Base-by-base conservation (phyloP, 441 rosid species). In the Lepidium campestre region DNA sequence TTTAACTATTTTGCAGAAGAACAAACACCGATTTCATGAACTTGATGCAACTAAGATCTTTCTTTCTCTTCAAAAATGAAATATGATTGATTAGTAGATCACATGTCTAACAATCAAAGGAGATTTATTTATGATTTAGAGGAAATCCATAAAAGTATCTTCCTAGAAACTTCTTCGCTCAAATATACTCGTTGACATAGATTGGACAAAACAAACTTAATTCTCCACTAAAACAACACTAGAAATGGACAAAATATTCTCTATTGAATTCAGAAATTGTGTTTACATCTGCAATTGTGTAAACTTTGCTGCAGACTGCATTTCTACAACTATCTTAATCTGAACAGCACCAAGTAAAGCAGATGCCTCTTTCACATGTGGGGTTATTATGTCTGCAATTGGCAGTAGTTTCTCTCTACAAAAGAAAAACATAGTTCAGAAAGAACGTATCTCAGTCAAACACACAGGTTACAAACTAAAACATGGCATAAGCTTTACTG, bases 281-380 rank as follows among this genome's bases (percentile, higher is more conserved):
- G n/a, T n/a, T n/a, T n/a, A n/a, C n/a, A n/a, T n/a, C n/a, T n/a
- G n/a, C n/a, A n/a, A n/a, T n/a, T n/a, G n/a, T n/a, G n/a, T n/a
- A n/a, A 72, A 70, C 52, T 88, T 82, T 29, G 86, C 96, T 9
- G 97, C 99, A 68, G 83, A 74, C 15, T 79, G 75, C 98, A 94
- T 88, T 72, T 94, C 93, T 35, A 68, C 84, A 65, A 89, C 80
- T 31, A 93, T 83, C 79, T 82, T 67, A 57, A 91, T 73, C 61
- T 52, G 81, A 77, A 69, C 46, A 31, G 87, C 91, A 54, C 82
- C 91, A 55, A 94, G 96, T 57, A 94, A 82, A 76, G 96, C 86
- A 69, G 97, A 85, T 13, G 98, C 97, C 75, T 94, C 98, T 77
- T 86, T 89, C 56, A 91, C 64, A 77, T 91, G 91, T 46, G 99